These are phyloP conservation scores for Priceomyces medius DNA, from an alignment of 805 yeast genomes.

Conservation along the genomic window DNA sequence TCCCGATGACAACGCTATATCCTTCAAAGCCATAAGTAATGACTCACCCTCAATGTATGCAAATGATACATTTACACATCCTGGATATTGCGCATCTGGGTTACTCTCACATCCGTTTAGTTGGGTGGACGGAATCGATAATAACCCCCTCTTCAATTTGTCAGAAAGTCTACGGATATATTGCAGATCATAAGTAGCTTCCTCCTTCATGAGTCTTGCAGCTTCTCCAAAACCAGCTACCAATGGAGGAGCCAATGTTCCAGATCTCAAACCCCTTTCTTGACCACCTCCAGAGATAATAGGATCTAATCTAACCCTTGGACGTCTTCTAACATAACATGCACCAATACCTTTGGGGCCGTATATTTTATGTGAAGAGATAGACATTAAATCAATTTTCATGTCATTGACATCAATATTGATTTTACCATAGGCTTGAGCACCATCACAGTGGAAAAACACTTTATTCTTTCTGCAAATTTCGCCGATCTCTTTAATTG, in stretches of 20 bases:
- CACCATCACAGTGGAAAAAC: slow-evolving; percentile 96
- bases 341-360: slow-evolving; percentile 99
- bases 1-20: slow-evolving; percentile 93
- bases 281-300: slow-evolving; percentile 97
- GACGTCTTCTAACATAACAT: slow-evolving; percentile 91
- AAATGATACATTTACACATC: slow-evolving; percentile 95
- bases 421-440: slow-evolving; percentile 95
- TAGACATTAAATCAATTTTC: slow-evolving; percentile 90
- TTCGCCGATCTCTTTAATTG: slow-evolving; percentile 87
- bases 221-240: slow-evolving; percentile 98
- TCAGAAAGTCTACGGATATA: slow-evolving; percentile 72
- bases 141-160: slow-evolving; percentile 68
- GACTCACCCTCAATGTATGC: slow-evolving; percentile 99
- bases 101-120: slow-evolving; percentile 78
- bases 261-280: slow-evolving; percentile 96
- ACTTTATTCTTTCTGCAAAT: slow-evolving; percentile 85
- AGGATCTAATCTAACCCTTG: slow-evolving; percentile 95
- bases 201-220: slow-evolving; percentile 75
- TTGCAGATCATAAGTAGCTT: slow-evolving; percentile 67
- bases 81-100: slow-evolving; percentile 58
- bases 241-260: slow-evolving; percentile 95
- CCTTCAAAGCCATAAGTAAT: slow-evolving; percentile 93
- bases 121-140: slow-evolving; percentile 83
- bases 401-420: slow-evolving; percentile 88
- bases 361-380: slow-evolving; percentile 93